These are phyloP conservation scores for Russula foetens DNA, from an alignment of 768 basidiomycete species.

Conservation along the genomic window DNA sequence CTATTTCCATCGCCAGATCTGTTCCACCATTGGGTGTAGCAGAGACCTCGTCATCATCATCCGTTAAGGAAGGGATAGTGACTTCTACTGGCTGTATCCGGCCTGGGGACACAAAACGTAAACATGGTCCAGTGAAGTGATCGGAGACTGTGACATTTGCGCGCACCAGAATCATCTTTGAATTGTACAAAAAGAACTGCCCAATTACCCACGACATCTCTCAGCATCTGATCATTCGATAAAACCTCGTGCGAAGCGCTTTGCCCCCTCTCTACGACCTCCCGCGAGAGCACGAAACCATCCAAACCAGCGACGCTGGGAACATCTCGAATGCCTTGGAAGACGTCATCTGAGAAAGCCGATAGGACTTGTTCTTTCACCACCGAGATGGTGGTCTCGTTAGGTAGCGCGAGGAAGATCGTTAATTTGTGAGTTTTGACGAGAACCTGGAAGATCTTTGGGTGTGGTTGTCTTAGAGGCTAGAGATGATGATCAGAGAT, in stretches of 20 bases:
- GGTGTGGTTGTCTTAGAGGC: slow-evolving; percentile 45
- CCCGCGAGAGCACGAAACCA: slow-evolving; percentile 61
- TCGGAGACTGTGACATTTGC: neutral
- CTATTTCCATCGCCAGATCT: slow-evolving; percentile 13
- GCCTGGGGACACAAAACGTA: slow-evolving; percentile 30
- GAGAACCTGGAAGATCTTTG: slow-evolving; percentile 60
- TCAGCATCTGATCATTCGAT: slow-evolving; percentile 38
- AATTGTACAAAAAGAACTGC: slow-evolving; percentile 64
- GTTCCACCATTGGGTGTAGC: slow-evolving; percentile 4
- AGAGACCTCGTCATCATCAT: slow-evolving; percentile 48
- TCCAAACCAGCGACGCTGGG: slow-evolving; percentile 30
- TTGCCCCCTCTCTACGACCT: slow-evolving; percentile 42
- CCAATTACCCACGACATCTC: slow-evolving; percentile 51
- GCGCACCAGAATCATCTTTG: slow-evolving; percentile 53
- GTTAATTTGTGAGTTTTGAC: slow-evolving; percentile 69
- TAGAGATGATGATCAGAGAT: slow-evolving; percentile 19
- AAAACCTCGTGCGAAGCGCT: slow-evolving; percentile 46
- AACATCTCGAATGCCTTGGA: slow-evolving; percentile 26
- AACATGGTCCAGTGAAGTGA: neutral
- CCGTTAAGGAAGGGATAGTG: slow-evolving; percentile 46
- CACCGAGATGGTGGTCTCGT: slow-evolving; percentile 44
- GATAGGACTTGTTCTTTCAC: slow-evolving; percentile 57
- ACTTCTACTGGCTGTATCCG: slow-evolving; percentile 51
- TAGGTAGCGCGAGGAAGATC: slow-evolving; percentile 48
- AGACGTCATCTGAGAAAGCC: slow-evolving; percentile 47